Evolutionary conservation across 495 filamentous ascomycete species (phyloP), one percentile per base, ranked within the genome.

Genomic region (Acidiella bohemica): DNA sequence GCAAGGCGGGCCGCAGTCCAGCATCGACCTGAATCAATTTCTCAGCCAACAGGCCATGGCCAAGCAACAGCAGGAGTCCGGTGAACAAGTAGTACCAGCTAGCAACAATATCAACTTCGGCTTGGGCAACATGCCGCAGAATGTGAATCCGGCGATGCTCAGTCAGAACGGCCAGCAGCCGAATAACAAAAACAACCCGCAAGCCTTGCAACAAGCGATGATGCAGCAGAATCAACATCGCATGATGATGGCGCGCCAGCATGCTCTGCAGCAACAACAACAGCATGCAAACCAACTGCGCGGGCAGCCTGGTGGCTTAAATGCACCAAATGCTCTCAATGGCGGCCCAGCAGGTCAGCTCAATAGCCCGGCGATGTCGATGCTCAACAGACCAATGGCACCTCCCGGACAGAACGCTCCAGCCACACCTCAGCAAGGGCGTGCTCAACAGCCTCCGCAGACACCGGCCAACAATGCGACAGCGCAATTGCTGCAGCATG

Each of bases 51-150:
- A 78, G 56, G 70, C 68, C 20, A 72, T 75, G 48, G 76, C 71
- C 11, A 50, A 73, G 36, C 72, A 73, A 18, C 68, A 67, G n/a
- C 72, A 76, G 54, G 72, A 78, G 56, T 69, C 70, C 33, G 76
- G 76, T 18, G 73, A 78, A 44, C 56, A 72, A 31, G 76, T 81
- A 17, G 76, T 81, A 9, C 76, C 76, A 8, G 76, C 75, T 13
- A 80, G 74, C 49, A 65, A 65, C 64, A 56, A 70, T 59, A 18
- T 64, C 17, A 57, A 66, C 36, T 63, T 66, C 42, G 18, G 16
- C 11, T 10, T 29, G n/a, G 51, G 30, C 42, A 47, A 51, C 4
- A 40, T 57, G 33, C 36, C 46, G 6, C 44, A 44, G 11, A 36
- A 39, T 2, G 34, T 53, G 5, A 60, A 51, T 20, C 48, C 48